These are phyloP conservation scores for Ulvella scutata DNA, from an alignment of 139 green algal genomes.

Conservation along the genomic window DNA sequence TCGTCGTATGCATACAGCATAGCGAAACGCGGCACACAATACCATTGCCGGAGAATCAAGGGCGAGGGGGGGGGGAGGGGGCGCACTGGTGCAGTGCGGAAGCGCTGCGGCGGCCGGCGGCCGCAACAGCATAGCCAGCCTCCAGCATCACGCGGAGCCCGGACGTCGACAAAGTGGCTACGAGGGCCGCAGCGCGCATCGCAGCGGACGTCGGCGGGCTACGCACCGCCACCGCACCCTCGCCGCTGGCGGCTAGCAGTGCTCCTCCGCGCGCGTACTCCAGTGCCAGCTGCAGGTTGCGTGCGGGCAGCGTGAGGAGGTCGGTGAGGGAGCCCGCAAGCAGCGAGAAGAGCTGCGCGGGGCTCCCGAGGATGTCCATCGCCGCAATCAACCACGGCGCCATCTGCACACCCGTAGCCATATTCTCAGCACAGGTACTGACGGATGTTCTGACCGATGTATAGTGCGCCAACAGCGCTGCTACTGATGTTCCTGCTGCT, in stretches of 20 bases:
- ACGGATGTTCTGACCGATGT: too few species aligned
- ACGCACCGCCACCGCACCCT: too few species aligned
- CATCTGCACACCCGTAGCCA: too few species aligned
- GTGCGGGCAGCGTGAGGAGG: neutral
- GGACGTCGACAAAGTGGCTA: neutral
- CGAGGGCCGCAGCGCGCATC: neutral
- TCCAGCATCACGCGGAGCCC: neutral
- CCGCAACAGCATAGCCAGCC: neutral
- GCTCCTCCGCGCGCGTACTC: neutral
- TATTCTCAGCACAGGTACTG: too few species aligned
- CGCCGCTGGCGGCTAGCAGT: neutral
- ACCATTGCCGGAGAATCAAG: neutral
- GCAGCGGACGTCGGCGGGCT: neutral
- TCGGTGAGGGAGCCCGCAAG: neutral
- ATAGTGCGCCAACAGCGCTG: too few species aligned
- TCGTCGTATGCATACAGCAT: neutral
- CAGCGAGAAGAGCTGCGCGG: neutral
- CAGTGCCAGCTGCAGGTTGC: neutral
- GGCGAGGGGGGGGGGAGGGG: too few species aligned
- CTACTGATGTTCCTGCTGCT: too few species aligned
- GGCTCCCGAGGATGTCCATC: constrained; percentile 1
- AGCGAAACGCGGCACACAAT: neutral
- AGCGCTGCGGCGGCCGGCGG: neutral
- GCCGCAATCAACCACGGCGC: neutral
- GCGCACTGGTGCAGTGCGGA: neutral